Conservation (phyloP, 2,329 filamentous ascomycete species). For the Thermothelomyces thermophilus region DNA sequence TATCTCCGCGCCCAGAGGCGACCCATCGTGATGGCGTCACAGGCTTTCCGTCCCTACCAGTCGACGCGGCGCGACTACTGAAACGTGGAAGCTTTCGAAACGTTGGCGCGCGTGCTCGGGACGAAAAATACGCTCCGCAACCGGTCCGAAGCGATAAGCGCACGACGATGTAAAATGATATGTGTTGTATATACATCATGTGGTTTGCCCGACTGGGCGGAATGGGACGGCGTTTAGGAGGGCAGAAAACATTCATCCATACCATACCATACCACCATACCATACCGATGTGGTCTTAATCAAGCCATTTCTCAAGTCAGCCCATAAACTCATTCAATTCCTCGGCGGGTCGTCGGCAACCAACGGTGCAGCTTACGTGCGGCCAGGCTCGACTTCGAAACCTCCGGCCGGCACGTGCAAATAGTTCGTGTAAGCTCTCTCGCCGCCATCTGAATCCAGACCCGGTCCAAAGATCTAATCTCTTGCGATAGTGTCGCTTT, state of each 20-base stretch:
- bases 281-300: slow-evolving; percentile 18
- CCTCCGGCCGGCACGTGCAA: no score
- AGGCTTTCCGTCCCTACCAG: slow-evolving; percentile 34
- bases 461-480: background rate
- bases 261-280: no score
- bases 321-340: slow-evolving; percentile 1
- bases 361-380: background rate
- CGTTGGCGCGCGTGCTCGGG: background rate
- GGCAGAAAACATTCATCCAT: slow-evolving; percentile 2
- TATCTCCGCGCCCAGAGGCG: slow-evolving; percentile 68
- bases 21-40: slow-evolving; percentile 58
- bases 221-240: slow-evolving; percentile 19
- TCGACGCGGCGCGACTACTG: slow-evolving; percentile 17
- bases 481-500: background rate
- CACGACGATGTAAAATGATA: slow-evolving; percentile 17
- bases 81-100: background rate
- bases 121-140: background rate
- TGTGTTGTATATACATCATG: slow-evolving; percentile 15
- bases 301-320: no score
- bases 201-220: slow-evolving; percentile 7
- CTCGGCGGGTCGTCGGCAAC: no score
- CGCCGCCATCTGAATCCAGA: background rate
- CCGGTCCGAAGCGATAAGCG: background rate
- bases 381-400: background rate
- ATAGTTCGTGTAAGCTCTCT: no score